Conservation (phyloP, 2,329 filamentous ascomycete genomes). For the Apiospora saccharicola region DNA sequence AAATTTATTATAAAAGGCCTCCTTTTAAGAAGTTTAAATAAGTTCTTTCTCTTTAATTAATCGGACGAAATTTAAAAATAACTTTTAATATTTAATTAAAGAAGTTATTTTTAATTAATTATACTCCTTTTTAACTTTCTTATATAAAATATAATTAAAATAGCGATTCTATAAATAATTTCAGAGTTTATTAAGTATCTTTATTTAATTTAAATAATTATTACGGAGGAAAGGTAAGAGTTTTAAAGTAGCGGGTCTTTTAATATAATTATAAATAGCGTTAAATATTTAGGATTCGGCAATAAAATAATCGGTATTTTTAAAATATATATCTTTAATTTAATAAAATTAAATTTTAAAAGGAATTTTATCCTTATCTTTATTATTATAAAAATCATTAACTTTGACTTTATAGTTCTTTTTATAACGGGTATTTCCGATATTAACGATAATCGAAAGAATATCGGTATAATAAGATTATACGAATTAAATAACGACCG, state of each 20-base stretch:
- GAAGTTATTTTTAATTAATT: background rate
- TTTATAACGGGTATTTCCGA: too few relatives aligned
- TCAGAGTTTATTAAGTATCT: background rate
- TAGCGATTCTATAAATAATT: background rate
- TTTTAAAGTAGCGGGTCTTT: background rate
- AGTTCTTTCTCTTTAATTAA: background rate
- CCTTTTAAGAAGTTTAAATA: background rate
- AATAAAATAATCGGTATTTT: too few relatives aligned
- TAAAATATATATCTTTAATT: too few relatives aligned
- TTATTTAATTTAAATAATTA: background rate
- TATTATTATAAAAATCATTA: too few relatives aligned
- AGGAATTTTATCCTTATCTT: too few relatives aligned
- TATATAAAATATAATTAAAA: background rate
- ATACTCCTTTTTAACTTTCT: background rate
- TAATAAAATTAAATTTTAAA: too few relatives aligned
- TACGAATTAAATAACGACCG: too few relatives aligned
- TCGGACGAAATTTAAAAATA: background rate
- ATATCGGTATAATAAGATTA: too few relatives aligned
- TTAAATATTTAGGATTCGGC: constrained; percentile 24
- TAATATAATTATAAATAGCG: constrained; percentile 33
- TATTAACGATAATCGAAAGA: too few relatives aligned
- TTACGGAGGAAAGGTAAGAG: background rate
- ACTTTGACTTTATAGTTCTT: too few relatives aligned
- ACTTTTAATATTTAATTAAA: background rate
- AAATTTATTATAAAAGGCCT: background rate